Conservation (phyloP, 1,284 basidiomycete species). For the Ustilago xerochloae region DNA sequence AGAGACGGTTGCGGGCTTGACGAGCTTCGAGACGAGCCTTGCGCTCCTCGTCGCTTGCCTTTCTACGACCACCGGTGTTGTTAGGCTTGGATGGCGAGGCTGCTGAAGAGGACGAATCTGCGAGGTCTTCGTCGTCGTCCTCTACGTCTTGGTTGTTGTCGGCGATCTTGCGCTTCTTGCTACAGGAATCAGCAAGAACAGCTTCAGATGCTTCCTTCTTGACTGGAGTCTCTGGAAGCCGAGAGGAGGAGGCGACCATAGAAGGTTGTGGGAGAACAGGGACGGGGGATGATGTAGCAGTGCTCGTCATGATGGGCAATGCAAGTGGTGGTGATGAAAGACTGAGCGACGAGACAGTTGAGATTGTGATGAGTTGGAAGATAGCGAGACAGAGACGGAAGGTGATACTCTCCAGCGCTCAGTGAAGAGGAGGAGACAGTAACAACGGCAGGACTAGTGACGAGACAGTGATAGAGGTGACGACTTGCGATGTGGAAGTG, state of each 20-base stretch:
- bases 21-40: conserved; percentile 62
- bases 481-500: conserved; percentile 13
- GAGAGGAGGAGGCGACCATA: conserved; percentile 25
- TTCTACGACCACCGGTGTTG: conserved; percentile 25
- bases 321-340: conserved; percentile 11
- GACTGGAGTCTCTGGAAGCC: conserved; percentile 26
- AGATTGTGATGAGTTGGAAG: conserved; percentile 5
- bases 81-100: conserved; percentile 32
- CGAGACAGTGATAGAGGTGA: neutral
- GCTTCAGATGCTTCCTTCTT: conserved; percentile 21
- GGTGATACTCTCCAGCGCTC: conserved; percentile 30
- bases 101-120: conserved; percentile 13
- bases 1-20: conserved; percentile 65
- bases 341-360: neutral
- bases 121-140: conserved; percentile 15
- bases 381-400: neutral
- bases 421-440: conserved; percentile 44
- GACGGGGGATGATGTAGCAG: conserved; percentile 8
- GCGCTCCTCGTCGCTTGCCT: conserved; percentile 60
- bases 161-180: conserved; percentile 35
- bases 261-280: conserved; percentile 11
- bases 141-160: conserved; percentile 10
- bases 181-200: conserved; percentile 8
- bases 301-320: conserved; percentile 31
- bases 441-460: neutral